Base-by-base conservation (phyloP, 306 rosid genomes). In the Sophora flavescens region DNA sequence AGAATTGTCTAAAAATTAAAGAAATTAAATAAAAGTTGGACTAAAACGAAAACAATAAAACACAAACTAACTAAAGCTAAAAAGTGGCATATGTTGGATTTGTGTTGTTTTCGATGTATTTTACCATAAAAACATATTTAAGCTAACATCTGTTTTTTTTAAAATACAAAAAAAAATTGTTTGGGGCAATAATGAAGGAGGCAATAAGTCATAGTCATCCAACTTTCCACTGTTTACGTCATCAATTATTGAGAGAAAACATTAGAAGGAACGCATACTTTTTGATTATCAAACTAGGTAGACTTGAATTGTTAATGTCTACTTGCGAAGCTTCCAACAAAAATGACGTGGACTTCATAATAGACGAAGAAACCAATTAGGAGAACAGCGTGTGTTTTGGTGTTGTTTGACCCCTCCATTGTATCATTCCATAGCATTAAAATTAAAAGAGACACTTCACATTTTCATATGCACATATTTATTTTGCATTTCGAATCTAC, bases 331-430 rank as follows among this genome's bases (percentile, higher is more conserved):
- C 65, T 51, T 41, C 60, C 67, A 30, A 78, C 83, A 26, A 63
- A 70, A 51, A 39, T 16, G 65, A 26, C 36, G 63, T 48, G 68
- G 62, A 68, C 39, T 80, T 68, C 80, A 82, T 76, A 61, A 35
- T 47, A 50, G 18, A 73, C 13, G 35, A 28, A 42, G 66, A 15
- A 48, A 47, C 36, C 47, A 56, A 71, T 7, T 54, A 38, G 16
- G 39, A 38, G 26, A 71, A 45, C 36, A 15, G 0, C 3, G 2
- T 30, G 16, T 73, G 14, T 13, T 3, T 14, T 15, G 51, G 8
- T 16, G 32, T 16, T 8, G 33, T 65, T 39, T 42, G 72, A 7
- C 38, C 38, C 18, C 38, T 66, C 45, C 38, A 59, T 12, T 45
- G 38, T 11, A 45, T 11, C 57, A 1, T 26, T 26, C 13, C 5